Base-by-base conservation (phyloP, 345 rosid genomes). In the Raphanus sativus region DNA sequence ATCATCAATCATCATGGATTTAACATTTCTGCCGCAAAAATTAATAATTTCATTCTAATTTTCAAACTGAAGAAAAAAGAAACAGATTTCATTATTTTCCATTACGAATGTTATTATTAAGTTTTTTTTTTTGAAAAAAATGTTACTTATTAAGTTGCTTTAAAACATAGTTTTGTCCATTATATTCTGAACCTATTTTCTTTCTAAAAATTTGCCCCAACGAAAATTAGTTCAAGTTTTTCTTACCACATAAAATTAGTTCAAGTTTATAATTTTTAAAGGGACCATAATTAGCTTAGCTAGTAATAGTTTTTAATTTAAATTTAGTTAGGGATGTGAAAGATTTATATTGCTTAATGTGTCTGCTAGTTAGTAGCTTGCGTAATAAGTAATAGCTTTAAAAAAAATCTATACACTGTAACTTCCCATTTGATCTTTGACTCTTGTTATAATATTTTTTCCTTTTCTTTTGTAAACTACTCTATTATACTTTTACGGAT, bases 1-100 rank as follows among this genome's bases (percentile, higher is more conserved):
- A 62, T 62, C 69, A 52, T 69, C 80, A 48, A 62, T 62, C 74
- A 62, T 69, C 74, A 69, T 75, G 21, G 54, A 24, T 52, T 30
- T 32, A 15, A 74, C 8, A 69, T 33, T 17, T 11, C 4, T 52
- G 28, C 28, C 34, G 13, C 45, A 30, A 16, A 28, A 55, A 3
- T 0, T 69, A 3, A 8, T 3, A 62, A 62, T 3, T 15, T 7
- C 40, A 15, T 62, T 62, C 21, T 30, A n/a, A n/a, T 62, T 62
- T 30, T 62, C 40, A 28, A 28, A n/a, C 6, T 6, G 11, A 6
- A 60, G n/a, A 30, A 3, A 59, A 11, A 60, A 13, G 52, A 52
- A 52, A 54, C 59, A 17, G 10, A 7, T 54, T 54, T 7, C 60
- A 55, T 16, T 52, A 16, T 6, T 16, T 38, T 38, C 13, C 13